Percentiles rank a stretch among this genome's conserved stretches.
Evolutionary conservation across 805 yeast species (phyloP).

Genomic region (Lipomyces chichibuensis): DNA sequence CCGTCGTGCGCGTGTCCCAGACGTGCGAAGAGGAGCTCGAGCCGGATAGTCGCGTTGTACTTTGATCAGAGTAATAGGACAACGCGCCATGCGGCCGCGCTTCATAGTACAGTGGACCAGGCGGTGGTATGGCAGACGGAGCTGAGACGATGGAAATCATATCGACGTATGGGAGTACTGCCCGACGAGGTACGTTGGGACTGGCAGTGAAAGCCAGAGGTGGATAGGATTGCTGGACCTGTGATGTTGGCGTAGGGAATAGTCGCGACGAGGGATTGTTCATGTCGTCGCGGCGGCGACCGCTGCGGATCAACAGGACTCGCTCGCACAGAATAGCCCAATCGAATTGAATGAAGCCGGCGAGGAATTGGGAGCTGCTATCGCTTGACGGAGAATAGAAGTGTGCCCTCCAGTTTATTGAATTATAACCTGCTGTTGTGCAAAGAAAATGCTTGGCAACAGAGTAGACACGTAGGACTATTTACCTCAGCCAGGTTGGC

Average conservation of each 20-base stretch:
- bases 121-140: slow-evolving; percentile 4
- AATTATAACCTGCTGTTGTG: no score
- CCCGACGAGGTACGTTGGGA: slow-evolving; percentile 8
- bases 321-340: no score
- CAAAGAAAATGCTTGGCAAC: no score
- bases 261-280: neutral
- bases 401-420: no score
- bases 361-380: no score
- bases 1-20: slow-evolving; percentile 11
- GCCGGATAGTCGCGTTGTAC: neutral
- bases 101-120: neutral
- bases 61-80: neutral
- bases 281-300: neutral
- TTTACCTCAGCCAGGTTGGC: no score
- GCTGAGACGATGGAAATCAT: slow-evolving; percentile 5
- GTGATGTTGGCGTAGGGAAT: neutral
- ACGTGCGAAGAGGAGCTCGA: neutral
- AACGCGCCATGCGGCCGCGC: neutral
- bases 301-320: neutral
- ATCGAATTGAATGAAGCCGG: no score
- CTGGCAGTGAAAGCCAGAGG: neutral
- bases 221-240: neutral
- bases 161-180: slow-evolving; percentile 10
- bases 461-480: no score
- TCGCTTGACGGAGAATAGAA: no score